Percentiles rank a stretch among this genome's conserved stretches.
phyloP scores from a whole-genome alignment of 305 asterid species.

The Fraxinus xanthoxyloides region DNA sequence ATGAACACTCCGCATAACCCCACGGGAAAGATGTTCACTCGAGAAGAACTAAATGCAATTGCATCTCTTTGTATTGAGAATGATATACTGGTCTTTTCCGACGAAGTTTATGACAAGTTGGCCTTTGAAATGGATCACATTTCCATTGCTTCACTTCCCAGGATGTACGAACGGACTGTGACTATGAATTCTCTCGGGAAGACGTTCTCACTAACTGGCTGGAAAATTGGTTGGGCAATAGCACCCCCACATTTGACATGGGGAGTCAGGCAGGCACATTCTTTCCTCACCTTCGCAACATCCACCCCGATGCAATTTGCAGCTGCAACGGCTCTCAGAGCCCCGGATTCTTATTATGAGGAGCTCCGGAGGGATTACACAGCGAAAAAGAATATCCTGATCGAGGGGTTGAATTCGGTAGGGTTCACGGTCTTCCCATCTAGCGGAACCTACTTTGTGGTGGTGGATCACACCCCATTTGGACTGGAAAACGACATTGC shows the following conservation, averaged over 20 bases:
- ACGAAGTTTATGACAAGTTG: conserved; percentile 88
- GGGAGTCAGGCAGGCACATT: conserved; percentile 91
- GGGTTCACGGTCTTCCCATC: conserved; percentile 81
- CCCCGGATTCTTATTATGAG: conserved; percentile 70
- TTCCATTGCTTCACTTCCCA: conserved; percentile 85
- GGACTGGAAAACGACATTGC: conserved; percentile 75
- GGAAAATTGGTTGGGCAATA: conserved; percentile 97
- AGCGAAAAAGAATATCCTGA: conserved; percentile 66
- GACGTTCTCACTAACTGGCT: conserved; percentile 90
- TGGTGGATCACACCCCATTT: conserved; percentile 84
- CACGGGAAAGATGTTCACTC: conserved; percentile 89
- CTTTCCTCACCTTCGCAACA: conserved; percentile 84
- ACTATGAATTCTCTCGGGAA: conserved; percentile 90
- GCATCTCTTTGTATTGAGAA: conserved; percentile 71
- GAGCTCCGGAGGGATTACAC: conserved; percentile 68
- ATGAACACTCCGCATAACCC: conserved; percentile 94
- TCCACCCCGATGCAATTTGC: conserved; percentile 95
- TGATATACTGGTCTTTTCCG: conserved; percentile 69
- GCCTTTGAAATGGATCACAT: conserved; percentile 87
- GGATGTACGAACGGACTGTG: conserved; percentile 80
- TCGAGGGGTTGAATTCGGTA: conserved; percentile 73
- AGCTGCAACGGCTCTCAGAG: conserved; percentile 64
- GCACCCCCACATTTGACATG: conserved; percentile 88
- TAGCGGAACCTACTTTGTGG: conserved; percentile 85
- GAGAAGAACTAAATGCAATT: conserved; percentile 59